phyloP scores from a whole-genome alignment of 2,329 filamentous ascomycete species.

The Macrophomina pseudophaseolina region DNA sequence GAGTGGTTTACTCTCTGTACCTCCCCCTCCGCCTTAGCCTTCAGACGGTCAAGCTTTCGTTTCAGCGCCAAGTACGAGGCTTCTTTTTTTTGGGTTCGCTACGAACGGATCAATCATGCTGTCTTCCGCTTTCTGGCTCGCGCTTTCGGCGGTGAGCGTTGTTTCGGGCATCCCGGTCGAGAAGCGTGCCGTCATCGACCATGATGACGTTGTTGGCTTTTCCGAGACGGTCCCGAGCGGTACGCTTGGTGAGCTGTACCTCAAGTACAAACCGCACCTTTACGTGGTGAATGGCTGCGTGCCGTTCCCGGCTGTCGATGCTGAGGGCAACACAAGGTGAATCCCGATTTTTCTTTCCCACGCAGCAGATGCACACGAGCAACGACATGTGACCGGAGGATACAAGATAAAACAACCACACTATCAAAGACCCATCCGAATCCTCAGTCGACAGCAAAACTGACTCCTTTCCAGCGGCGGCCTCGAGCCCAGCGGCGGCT shows the following conservation, averaged over 20 bases:
- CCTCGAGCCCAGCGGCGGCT: constrained; percentile 47
- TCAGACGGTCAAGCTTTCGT: not conserved
- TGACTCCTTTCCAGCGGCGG: constrained; percentile 45
- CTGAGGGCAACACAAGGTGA: constrained; percentile 62
- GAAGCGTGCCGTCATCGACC: constrained; percentile 50
- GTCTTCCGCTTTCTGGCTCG: not conserved
- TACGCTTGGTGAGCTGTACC: constrained; percentile 53
- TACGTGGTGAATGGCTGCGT: constrained; percentile 65
- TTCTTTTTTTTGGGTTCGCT: not conserved
- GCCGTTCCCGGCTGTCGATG: constrained; percentile 66
- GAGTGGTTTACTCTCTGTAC: not conserved
- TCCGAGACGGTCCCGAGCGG: constrained; percentile 57
- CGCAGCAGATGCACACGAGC: not conserved
- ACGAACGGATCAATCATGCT: not conserved
- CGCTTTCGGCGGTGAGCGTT: constrained; percentile 6
- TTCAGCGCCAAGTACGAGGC: not conserved
- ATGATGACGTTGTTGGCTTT: constrained; percentile 60
- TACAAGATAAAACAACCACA: not conserved
- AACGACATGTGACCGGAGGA: no score
- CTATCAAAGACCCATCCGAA: not conserved
- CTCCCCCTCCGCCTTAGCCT: not conserved
- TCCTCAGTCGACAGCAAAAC: not conserved
- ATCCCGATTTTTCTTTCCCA: constrained; percentile 26
- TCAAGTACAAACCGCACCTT: constrained; percentile 62
- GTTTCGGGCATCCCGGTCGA: constrained; percentile 30